Conservation (phyloP, 1,284 basidiomycete species). For the Amylostereum areolatum region DNA sequence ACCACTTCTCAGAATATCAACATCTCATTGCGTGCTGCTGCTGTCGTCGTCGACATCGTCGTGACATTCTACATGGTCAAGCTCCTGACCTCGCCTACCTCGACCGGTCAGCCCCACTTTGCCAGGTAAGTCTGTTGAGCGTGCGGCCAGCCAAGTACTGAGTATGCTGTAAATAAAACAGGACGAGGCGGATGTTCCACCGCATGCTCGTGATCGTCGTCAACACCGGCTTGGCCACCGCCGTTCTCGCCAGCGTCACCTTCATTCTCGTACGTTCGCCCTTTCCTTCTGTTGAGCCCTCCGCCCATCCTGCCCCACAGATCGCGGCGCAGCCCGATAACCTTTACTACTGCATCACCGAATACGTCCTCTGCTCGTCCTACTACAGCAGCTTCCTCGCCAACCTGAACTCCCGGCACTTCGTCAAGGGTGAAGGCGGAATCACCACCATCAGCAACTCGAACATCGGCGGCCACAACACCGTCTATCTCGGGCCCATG, state of each 20-base stretch:
- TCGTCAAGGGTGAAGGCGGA: background rate
- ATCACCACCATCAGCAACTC: background rate
- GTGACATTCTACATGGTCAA: no score
- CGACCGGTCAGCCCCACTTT: no score
- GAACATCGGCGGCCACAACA: background rate
- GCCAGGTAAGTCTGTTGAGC: no score
- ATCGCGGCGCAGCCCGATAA: background rate
- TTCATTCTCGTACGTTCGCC: background rate
- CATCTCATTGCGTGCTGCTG: no score
- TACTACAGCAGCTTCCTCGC: background rate
- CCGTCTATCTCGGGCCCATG: no score
- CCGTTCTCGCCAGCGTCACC: background rate
- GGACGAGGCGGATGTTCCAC: background rate
- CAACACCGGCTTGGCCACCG: background rate
- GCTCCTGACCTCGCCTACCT: no score
- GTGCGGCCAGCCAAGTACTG: no score
- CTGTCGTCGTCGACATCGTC: no score
- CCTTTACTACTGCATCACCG: background rate
- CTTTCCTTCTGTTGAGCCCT: background rate
- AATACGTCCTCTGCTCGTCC: background rate
- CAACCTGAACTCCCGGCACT: background rate
- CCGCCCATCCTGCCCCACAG: background rate
- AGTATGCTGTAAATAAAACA: background rate
- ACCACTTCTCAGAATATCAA: no score
- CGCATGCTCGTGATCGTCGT: background rate